Evolutionary conservation across 2,329 filamentous ascomycete species (phyloP), one percentile per base, ranked within the genome.

Genomic region (Pseudogymnoascus sp.): DNA sequence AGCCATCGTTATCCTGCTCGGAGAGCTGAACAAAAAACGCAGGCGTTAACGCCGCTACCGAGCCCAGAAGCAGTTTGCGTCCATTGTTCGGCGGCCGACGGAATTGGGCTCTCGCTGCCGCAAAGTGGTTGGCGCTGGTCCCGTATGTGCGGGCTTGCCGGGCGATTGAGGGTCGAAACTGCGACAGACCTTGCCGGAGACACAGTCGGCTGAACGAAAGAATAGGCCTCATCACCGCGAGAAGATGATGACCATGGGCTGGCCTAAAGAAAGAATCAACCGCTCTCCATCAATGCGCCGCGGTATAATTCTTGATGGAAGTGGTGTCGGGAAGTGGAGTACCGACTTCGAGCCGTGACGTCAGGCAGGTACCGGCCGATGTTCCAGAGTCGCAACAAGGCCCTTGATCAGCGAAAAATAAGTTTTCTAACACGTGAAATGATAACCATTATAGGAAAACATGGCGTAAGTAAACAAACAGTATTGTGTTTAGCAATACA

Each of bases 1-100:
- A 79, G 65, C 74, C 77, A 38, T 68, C 73, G 66, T 83, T 81
- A 43, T 84, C 80, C 64, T 80, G 73, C 68, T 85, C 80, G 3
- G 83, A 82, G 6, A 86, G 73, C 68, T 81, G 77, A 45, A 87
- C 77, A 70, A 87, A 87, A 1, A 79, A 79, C 0, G 80, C 78
- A 0, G 84, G 82, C 6, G 79, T 83, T 8, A 87, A 72, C 10
- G 65, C 63, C 12, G 63, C 66, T 14, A 68, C 64, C 58, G 67
- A 68, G 12, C 69, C 58, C 10, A 73, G 7, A 2, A 69, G 43
- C 6, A 67, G 68, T 21, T 62, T 58, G 19, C 61, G 4, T n/a
- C 43, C 43, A 58, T 43, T 19, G 4, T 59, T 45, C 29, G 38
- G 60, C 6, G 60, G 37, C 74, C 0, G 74, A 73, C 4, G 72